Conservation (phyloP, 768 basidiomycete genomes). For the Plicaturopsis crispa region DNA sequence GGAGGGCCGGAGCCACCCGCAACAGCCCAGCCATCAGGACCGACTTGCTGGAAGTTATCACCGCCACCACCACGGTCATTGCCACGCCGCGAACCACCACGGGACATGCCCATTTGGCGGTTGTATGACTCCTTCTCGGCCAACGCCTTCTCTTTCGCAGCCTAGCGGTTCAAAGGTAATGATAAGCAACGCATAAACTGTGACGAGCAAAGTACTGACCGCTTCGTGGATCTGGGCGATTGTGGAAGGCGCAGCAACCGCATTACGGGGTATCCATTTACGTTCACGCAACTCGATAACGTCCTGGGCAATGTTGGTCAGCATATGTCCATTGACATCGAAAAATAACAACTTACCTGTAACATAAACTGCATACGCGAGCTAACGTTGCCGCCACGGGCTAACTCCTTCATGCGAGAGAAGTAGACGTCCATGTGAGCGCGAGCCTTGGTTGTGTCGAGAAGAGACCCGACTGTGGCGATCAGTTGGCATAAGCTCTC, state of each 20-base stretch:
- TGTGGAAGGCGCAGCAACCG: conserved; percentile 73
- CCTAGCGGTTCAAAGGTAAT: too few relatives aligned
- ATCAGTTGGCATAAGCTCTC: conserved; percentile 93
- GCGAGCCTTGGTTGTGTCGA: conserved; percentile 77
- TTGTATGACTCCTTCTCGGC: conserved; percentile 53
- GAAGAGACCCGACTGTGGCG: conserved; percentile 75
- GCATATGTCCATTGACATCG: not conserved
- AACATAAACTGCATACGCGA: conserved; percentile 95
- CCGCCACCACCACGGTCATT: conserved; percentile 53
- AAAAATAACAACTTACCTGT: conserved; percentile 47
- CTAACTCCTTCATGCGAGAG: conserved; percentile 78
- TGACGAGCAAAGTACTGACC: conserved; percentile 49
- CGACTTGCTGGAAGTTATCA: conserved; percentile 45
- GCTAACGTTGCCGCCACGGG: conserved; percentile 65
- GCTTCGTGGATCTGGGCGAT: conserved; percentile 84
- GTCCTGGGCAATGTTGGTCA: conserved; percentile 46
- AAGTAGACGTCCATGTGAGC: conserved; percentile 93
- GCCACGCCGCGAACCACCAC: conserved; percentile 86
- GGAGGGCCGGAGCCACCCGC: conserved; percentile 40
- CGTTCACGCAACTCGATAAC: conserved; percentile 81
- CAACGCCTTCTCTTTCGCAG: conserved; percentile 74
- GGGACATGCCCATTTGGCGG: conserved; percentile 72
- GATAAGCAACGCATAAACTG: too few relatives aligned
- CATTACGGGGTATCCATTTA: conserved; percentile 71
- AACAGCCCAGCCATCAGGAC: conserved; percentile 86